Evolutionary conservation across 805 yeast genomes (phyloP), one percentile per base, ranked within the genome.

Genomic region (Nakazawaea wickerhamii): DNA sequence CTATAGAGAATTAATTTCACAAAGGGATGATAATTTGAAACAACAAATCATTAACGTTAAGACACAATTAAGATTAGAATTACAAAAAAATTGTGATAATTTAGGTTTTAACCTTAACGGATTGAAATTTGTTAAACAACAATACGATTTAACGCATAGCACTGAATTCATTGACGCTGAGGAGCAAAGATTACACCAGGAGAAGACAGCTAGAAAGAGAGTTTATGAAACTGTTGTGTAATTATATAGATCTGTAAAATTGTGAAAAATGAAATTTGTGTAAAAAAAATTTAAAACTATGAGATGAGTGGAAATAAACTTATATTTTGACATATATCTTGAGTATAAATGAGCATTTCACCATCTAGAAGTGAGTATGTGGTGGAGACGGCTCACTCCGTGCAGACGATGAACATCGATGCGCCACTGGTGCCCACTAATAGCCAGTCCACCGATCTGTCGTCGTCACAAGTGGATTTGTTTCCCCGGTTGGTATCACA

Each of bases 91-190:
- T 17, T 67, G 74, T 13, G 67, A 72, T 36, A 81, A 76, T 46
- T 68, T 93, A 36, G 98, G 97, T 8, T 81, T 74, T 66, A 93
- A 93, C 55, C 68, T 87, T 15, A 90, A 85, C 48, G 97, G 96
- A 4, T 67, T 93, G 59, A 77, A 74, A 51, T 84, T 77, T 52
- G 61, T 85, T 46, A 81, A 79, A 56, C 76, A 72, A 34, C 88
- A 84, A 60, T 90, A 96, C 96, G 77, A 78, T 46, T 61, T 81
- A 55, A 71, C 70, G 33, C 98, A 91, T 57, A 79, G 73, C 51
- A 70, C 75, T 26, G 88, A 83, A 56, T 89, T 79, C 55, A 71
- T 77, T 36, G 96, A 86, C 53, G 85, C 77, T 38, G 68, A 67
- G 22, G 83, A 79, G 49, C 80, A 75, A 47, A 61, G 62, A 43